Base-by-base conservation (phyloP, 805 yeast species). In the Wickerhamomyces bovis region DNA sequence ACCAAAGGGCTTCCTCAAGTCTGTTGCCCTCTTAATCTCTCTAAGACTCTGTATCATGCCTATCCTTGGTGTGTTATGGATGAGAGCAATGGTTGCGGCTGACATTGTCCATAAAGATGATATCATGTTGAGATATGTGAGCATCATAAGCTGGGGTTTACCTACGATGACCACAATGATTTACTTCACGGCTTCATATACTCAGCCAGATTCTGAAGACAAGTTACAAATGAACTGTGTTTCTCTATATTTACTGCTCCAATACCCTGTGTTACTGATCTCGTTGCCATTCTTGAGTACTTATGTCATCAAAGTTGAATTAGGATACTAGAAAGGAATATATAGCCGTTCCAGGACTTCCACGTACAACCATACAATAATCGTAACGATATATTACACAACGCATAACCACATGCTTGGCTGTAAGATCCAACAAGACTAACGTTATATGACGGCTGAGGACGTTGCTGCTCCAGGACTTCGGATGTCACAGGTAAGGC, bases 161-260 rank as follows among this genome's bases (percentile, higher is more conserved):
- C 97, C 97, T 0, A 83, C 86, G 43, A 95, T 96, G 2, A 90
- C 97, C 0, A 75, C 90, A 0, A 80, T 88, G 56, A 81, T 89
- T 16, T 90, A 89, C 63, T 73, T 89, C 51, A 89, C 97, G 2
- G 89, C 95, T 2, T 80, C 86, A 58, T 85, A 82, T 64, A 81
- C 90, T 2, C 90, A 89, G 11, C 50, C 56, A 13, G 47, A 44
- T 16, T 38, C 43, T 10, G 22, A 33, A 7, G 52, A 49, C 8
- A 28, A 39, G 21, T 12, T 43, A 9, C 52, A 49, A 18, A 49
- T 49, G 52, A 47, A 49, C 31, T 46, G 47, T 30, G 20, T 41
- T 6, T 42, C 48, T 4, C 16, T 46, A 8, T 41, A 39, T 11
- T 25, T 46, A 15, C 22, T 49, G 12, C 12, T 49, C 6, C 50